Conservation (phyloP, 176 grass and related monocot genomes). For the Oryza coarctata region DNA sequence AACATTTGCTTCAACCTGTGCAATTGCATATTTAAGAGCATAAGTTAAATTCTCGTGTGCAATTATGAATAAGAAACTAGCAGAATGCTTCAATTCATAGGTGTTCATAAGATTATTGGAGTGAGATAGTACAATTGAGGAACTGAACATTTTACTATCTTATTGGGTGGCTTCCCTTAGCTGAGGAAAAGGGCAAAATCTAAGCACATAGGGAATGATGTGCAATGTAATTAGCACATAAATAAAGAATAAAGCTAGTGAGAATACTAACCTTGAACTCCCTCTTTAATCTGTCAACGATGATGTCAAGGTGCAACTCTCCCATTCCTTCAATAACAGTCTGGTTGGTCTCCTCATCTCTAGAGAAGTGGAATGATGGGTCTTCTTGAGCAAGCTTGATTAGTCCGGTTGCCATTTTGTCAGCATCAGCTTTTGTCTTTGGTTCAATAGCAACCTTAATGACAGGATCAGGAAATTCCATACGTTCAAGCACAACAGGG, state of each 20-base stretch:
- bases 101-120: neutral
- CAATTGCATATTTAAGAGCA: constrained; percentile 18
- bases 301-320: constrained; percentile 97
- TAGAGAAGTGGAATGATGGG: constrained; percentile 98
- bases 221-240: constrained; percentile 2
- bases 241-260: constrained; percentile 7
- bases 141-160: constrained; percentile 6
- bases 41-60: neutral
- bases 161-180: neutral
- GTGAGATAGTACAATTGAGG: neutral
- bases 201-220: neutral
- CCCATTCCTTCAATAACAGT: constrained; percentile 99
- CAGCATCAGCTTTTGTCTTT: constrained; percentile 94
- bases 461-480: constrained; percentile 99
- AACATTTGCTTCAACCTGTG: constrained; percentile 94
- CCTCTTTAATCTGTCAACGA: constrained; percentile 87
- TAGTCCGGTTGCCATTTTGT: constrained; percentile 91
- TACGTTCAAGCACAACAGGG: constrained; percentile 86
- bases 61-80: neutral
- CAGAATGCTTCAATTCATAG: neutral
- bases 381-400: constrained; percentile 97
- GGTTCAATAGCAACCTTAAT: constrained; percentile 99
- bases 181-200: neutral
- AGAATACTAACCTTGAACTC: constrained; percentile 81
- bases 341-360: constrained; percentile 97